Percentiles rank a stretch among this genome's conserved stretches.
phyloP scores from a whole-genome alignment of 2,329 filamentous ascomycete species.

The Penicillium sp. region DNA sequence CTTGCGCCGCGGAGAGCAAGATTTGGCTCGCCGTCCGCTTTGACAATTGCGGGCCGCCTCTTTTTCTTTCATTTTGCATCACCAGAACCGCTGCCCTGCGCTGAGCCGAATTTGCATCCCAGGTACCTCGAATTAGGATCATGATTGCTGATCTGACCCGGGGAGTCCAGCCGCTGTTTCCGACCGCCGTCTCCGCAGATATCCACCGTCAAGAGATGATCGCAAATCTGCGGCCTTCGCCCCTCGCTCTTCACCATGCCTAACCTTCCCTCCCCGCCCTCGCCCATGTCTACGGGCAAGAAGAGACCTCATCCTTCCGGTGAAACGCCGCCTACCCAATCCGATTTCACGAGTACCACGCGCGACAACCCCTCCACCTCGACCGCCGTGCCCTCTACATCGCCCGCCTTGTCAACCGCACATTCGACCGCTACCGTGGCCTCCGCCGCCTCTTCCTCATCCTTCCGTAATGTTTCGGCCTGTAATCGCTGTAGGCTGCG shows the following conservation, averaged over 20 bases:
- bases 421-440: conserved; percentile 31
- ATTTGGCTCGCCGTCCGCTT: conserved; percentile 12
- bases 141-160: conserved; percentile 36
- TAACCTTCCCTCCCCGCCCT: conserved; percentile 36
- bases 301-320: conserved; percentile 42
- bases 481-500: conserved; percentile 90
- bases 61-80: conserved; percentile 17
- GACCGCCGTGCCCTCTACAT: conserved; percentile 23
- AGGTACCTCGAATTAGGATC: conserved; percentile 25
- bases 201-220: conserved; percentile 38
- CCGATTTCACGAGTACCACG: conserved; percentile 27
- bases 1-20: conserved; percentile 25
- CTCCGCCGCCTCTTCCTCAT: conserved; percentile 41
- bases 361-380: conserved; percentile 23
- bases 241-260: conserved; percentile 38
- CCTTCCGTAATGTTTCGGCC: conserved; percentile 85
- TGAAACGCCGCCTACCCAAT: conserved; percentile 31
- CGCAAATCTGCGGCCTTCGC: conserved; percentile 31
- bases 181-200: conserved; percentile 30
- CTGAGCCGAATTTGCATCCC: conserved; percentile 7
- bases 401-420: conserved; percentile 28
- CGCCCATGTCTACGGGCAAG: conserved; percentile 39
- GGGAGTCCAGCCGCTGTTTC: conserved; percentile 25
- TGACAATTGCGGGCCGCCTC: conserved; percentile 22
- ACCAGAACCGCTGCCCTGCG: conserved; percentile 12